These are phyloP conservation scores for Cyclocybe aegerita DNA, from an alignment of 768 basidiomycete genomes.

Conservation along the genomic window DNA sequence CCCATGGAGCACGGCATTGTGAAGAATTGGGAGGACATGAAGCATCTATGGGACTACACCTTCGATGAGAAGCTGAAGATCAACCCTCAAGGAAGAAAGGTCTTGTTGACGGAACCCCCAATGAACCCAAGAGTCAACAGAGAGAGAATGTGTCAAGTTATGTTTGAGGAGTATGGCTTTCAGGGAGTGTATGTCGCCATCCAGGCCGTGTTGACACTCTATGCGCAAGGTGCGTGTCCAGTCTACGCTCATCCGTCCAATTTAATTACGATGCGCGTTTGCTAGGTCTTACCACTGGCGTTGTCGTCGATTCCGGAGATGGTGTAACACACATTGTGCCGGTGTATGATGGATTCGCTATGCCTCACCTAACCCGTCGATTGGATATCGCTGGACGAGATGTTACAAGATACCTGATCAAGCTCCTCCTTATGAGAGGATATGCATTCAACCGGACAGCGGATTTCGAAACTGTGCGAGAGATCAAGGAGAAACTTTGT, in stretches of 20 bases:
- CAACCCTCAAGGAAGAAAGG: constrained; percentile 83
- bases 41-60: constrained; percentile 96
- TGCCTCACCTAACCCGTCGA: constrained; percentile 92
- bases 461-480: constrained; percentile 97
- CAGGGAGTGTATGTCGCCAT: constrained; percentile 96
- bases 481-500: constrained; percentile 99
- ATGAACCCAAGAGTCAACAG: constrained; percentile 98
- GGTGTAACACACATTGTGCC: constrained; percentile 99
- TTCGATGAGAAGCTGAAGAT: constrained; percentile 94
- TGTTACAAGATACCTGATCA: constrained; percentile 98
- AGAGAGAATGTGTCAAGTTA: constrained; percentile 93
- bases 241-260: not conserved
- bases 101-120: constrained; percentile 95
- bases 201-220: constrained; percentile 96
- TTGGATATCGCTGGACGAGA: constrained; percentile 98
- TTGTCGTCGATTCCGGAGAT: constrained; percentile 98
- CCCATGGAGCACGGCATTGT: constrained; percentile 99
- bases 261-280: not conserved
- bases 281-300: constrained; percentile 93
- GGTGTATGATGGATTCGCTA: constrained; percentile 94
- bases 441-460: constrained; percentile 99
- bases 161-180: constrained; percentile 99
- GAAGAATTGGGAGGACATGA: constrained; percentile 99
- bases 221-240: constrained; percentile 84
- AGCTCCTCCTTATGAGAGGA: constrained; percentile 99